Evolutionary conservation across 805 yeast species (phyloP).

Genomic region (Candida broadrunensis): DNA sequence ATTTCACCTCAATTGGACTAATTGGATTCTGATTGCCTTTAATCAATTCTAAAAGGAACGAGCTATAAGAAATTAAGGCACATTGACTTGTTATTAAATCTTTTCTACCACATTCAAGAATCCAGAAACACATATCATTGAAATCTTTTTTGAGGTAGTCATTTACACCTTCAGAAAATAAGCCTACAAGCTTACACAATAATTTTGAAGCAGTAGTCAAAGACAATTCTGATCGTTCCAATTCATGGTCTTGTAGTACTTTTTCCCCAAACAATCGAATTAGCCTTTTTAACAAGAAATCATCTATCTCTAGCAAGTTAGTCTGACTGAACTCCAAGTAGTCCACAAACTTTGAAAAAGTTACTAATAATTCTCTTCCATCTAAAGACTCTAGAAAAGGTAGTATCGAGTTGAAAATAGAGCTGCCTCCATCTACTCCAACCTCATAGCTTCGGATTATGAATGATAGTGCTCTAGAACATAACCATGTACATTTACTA

Average conservation of each 20-base stretch:
- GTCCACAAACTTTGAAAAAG: too few species aligned
- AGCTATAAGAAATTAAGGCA: conserved; percentile 27
- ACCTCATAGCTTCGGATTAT: too few species aligned
- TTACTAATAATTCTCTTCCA: too few species aligned
- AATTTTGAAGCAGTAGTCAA: conserved; percentile 30
- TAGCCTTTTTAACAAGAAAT: conserved; percentile 5
- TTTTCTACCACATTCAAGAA: conserved; percentile 38
- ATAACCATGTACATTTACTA: too few species aligned
- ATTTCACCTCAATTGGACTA: conserved; percentile 4
- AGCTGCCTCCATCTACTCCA: too few species aligned
- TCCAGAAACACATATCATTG: conserved; percentile 47
- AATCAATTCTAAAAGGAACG: conserved; percentile 28
- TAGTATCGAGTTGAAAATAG: too few species aligned
- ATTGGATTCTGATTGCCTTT: conserved; percentile 15
- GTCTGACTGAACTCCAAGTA: too few species aligned
- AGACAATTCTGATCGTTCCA: conserved; percentile 41
- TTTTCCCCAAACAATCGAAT: conserved; percentile 30
- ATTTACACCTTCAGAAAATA: conserved; percentile 21
- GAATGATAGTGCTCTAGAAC: too few species aligned
- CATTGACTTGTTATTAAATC: conserved; percentile 37
- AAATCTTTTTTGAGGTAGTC: conserved; percentile 37
- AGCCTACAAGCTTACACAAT: conserved; percentile 17
- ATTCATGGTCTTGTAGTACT: conserved; percentile 20
- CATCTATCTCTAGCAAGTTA: background rate
- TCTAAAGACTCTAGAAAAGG: too few species aligned